Evolutionary conservation across 495 filamentous ascomycete genomes (phyloP).

Genomic region (Penicillium odoratum): DNA sequence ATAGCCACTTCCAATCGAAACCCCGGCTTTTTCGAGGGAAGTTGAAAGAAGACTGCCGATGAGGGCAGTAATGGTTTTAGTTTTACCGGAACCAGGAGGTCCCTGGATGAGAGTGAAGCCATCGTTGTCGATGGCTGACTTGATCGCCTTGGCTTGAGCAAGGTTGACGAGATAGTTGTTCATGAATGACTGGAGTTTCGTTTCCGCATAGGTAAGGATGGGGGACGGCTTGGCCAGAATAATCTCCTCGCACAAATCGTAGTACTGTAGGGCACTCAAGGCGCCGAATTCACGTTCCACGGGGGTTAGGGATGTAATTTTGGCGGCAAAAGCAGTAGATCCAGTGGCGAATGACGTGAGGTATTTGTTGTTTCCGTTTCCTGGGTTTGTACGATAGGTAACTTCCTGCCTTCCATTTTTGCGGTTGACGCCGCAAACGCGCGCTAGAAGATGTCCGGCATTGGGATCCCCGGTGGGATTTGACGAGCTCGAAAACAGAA

Average conservation of each 20-base stretch:
- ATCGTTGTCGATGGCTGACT: conserved; percentile 89
- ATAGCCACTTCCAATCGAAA: conserved; percentile 18
- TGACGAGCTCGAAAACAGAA: conserved; percentile 73
- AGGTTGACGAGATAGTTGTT: conserved; percentile 79
- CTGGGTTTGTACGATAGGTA: conserved; percentile 76
- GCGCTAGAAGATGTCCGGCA: conserved; percentile 79
- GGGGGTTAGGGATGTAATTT: conserved; percentile 83
- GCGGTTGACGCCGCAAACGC: conserved; percentile 73
- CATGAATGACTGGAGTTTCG: conserved; percentile 64
- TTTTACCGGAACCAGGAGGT: conserved; percentile 95
- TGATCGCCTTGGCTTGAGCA: conserved; percentile 89
- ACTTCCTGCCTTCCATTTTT: conserved; percentile 80
- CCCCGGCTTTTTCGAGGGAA: conserved; percentile 46
- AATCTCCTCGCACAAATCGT: conserved; percentile 91
- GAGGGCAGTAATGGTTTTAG: conserved; percentile 96
- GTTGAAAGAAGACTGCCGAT: conserved; percentile 80
- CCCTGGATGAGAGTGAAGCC: conserved; percentile 96
- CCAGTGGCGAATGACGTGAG: conserved; percentile 55
- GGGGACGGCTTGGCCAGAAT: conserved; percentile 85
- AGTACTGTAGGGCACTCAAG: conserved; percentile 85
- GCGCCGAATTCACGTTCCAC: conserved; percentile 95
- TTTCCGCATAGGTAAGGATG: conserved; percentile 72
- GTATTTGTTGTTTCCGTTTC: conserved; percentile 48
- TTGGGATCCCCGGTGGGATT: conserved; percentile 61
- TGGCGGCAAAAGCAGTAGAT: conserved; percentile 67